Percentiles rank a stretch among this genome's conserved stretches.
Conservation (phyloP, 192 early-diverging fungal species). For the Linnemannia hyalina region DNA sequence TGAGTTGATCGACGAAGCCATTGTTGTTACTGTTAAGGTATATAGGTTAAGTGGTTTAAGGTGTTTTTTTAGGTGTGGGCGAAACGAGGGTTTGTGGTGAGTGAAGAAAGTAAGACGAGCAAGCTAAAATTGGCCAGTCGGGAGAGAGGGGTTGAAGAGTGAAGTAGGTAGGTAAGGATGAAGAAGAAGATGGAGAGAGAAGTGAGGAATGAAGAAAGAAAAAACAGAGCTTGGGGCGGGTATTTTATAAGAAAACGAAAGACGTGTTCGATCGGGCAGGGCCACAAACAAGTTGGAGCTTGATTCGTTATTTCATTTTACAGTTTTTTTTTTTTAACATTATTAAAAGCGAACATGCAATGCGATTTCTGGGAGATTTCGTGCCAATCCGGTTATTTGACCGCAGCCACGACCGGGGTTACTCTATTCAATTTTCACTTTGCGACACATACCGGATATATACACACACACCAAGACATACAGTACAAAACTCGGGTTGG, state of each 20-base stretch:
- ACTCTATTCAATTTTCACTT: neutral
- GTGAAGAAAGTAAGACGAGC: neutral
- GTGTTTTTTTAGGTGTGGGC: neutral
- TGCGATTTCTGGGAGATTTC: neutral
- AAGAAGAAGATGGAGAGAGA: neutral
- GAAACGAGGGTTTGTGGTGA: neutral
- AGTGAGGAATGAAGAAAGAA: neutral
- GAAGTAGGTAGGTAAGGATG: neutral
- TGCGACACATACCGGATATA: too few relatives aligned
- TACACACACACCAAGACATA: too few relatives aligned
- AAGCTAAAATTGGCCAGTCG: neutral
- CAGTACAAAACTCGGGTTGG: neutral
- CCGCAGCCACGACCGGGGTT: neutral
- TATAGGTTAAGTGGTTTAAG: neutral
- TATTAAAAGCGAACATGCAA: neutral
- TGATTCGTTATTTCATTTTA: neutral
- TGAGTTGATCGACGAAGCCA: conserved; percentile 37
- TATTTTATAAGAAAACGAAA: neutral
- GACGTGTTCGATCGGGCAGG: neutral
- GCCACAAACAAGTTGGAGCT: neutral
- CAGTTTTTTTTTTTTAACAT: neutral
- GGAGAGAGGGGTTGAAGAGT: neutral
- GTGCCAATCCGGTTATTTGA: conserved; percentile 5
- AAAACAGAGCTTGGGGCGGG: neutral
- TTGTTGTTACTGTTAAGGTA: neutral